These are phyloP conservation scores for Skeletonema potamos DNA, from an alignment of 108 stramenopile species.

Conservation along the genomic window DNA sequence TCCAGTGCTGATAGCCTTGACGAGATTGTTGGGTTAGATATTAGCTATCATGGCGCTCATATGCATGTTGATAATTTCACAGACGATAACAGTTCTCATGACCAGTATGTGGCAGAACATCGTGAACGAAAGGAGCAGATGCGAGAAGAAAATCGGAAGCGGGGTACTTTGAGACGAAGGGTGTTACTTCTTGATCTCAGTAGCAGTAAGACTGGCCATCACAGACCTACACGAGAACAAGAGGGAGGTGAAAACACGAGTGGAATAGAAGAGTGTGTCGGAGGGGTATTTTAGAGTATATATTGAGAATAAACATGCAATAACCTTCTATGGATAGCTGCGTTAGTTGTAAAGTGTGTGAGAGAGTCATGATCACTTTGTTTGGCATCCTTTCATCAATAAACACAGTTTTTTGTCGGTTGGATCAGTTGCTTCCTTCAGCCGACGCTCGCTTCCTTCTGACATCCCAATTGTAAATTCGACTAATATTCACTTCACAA, in stretches of 20 bases:
- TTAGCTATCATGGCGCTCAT: slow-evolving; percentile 52
- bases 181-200: slow-evolving; percentile 8
- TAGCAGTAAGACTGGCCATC: background rate
- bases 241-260: background rate
- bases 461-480: slow-evolving; percentile 98
- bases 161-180: slow-evolving; percentile 7
- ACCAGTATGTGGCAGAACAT: background rate
- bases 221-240: background rate
- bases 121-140: background rate
- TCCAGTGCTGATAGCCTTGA: slow-evolving; percentile 55
- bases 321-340: background rate
- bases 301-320: background rate
- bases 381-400: background rate
- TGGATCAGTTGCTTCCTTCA: background rate
- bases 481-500: slow-evolving; percentile 95
- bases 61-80: slow-evolving; percentile 9
- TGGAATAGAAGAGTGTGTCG: background rate
- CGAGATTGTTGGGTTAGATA: slow-evolving; percentile 68
- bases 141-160: background rate
- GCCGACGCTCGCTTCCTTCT: slow-evolving; percentile 59
- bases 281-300: background rate
- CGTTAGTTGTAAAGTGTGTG: background rate
- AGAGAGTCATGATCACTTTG: background rate
- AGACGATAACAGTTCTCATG: slow-evolving; percentile 31
- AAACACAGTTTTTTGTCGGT: too few relatives aligned